phyloP scores from a whole-genome alignment of 257 asterid species.

The Handroanthus guayacan region DNA sequence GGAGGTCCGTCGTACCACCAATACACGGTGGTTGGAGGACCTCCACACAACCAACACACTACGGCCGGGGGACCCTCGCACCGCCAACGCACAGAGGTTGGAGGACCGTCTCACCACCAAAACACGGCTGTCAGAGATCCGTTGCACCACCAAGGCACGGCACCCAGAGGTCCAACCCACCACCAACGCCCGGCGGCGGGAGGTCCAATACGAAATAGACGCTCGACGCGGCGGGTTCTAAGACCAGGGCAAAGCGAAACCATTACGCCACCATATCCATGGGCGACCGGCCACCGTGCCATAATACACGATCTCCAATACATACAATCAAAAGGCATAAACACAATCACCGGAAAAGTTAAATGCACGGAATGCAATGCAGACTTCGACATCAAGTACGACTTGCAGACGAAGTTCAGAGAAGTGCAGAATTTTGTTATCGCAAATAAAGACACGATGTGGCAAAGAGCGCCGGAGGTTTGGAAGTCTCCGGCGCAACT shows the following conservation, averaged over 20 bases:
- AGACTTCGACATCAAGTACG: slow-evolving; percentile 42
- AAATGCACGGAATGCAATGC: slow-evolving; percentile 60
- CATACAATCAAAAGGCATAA: slow-evolving; percentile 26
- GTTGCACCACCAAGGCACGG: no score
- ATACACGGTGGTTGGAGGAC: neutral
- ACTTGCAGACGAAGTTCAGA: slow-evolving; percentile 37
- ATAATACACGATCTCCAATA: slow-evolving; percentile 33
- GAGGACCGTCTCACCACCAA: neutral
- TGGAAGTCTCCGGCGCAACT: slow-evolving; percentile 61
- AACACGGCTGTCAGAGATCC: no score
- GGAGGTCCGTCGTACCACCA: no score
- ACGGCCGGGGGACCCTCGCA: neutral
- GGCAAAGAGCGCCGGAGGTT: slow-evolving; percentile 51
- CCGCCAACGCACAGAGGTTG: neutral
- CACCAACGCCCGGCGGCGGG: no score
- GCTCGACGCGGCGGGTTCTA: slow-evolving; percentile 25
- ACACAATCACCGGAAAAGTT: slow-evolving; percentile 45
- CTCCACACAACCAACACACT: neutral
- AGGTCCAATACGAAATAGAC: neutral
- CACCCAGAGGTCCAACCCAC: no score
- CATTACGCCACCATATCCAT: slow-evolving; percentile 44
- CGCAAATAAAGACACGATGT: slow-evolving; percentile 39
- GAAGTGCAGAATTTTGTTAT: slow-evolving; percentile 37
- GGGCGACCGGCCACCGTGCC: slow-evolving; percentile 60
- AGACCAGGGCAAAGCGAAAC: slow-evolving; percentile 26